Percentiles rank a stretch among this genome's conserved stretches.
Evolutionary conservation across 2,329 filamentous ascomycete species (phyloP).

Genomic region (Verticillium isaacii): DNA sequence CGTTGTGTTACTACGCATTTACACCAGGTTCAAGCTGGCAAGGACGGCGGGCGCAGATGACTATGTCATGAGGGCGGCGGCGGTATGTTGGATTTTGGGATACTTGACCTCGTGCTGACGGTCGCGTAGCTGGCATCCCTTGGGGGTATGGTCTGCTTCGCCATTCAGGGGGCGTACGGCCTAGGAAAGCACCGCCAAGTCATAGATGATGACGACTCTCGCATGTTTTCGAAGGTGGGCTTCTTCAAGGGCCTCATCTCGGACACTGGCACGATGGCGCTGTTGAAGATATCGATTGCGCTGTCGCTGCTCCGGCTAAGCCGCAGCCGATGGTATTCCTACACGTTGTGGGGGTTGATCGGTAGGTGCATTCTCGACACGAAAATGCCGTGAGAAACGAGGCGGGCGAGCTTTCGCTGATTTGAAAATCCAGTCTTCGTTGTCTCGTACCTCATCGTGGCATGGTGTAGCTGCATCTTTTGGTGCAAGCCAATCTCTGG

Average conservation of each 20-base stretch:
- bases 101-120: background rate
- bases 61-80: slow-evolving; percentile 18
- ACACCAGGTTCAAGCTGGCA: slow-evolving; percentile 14
- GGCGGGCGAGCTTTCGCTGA: too few species aligned
- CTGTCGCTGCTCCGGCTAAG: slow-evolving; percentile 16
- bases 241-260: background rate
- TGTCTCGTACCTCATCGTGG: slow-evolving; percentile 16
- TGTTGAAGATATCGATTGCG: slow-evolving; percentile 19
- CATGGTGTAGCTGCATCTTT: slow-evolving; percentile 16
- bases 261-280: background rate
- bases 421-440: slow-evolving; percentile 10
- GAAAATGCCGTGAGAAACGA: too few species aligned
- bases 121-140: slow-evolving; percentile 19
- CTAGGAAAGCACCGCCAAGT: slow-evolving; percentile 38
- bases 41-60: slow-evolving; percentile 21
- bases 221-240: slow-evolving; percentile 5
- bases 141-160: slow-evolving; percentile 27
- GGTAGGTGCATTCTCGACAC: slow-evolving; percentile 3
- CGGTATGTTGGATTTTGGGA: slow-evolving; percentile 13
- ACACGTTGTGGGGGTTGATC: slow-evolving; percentile 16
- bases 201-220: slow-evolving; percentile 25
- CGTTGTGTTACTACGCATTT: slow-evolving; percentile 11
- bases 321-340: slow-evolving; percentile 18
- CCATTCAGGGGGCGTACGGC: slow-evolving; percentile 36
- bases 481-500: slow-evolving; percentile 16